Percentiles rank a stretch among this genome's conserved stretches.
These are phyloP conservation scores for Diaporthe sp. DNA, from an alignment of 2,329 filamentous ascomycete genomes.

Conservation along the genomic window DNA sequence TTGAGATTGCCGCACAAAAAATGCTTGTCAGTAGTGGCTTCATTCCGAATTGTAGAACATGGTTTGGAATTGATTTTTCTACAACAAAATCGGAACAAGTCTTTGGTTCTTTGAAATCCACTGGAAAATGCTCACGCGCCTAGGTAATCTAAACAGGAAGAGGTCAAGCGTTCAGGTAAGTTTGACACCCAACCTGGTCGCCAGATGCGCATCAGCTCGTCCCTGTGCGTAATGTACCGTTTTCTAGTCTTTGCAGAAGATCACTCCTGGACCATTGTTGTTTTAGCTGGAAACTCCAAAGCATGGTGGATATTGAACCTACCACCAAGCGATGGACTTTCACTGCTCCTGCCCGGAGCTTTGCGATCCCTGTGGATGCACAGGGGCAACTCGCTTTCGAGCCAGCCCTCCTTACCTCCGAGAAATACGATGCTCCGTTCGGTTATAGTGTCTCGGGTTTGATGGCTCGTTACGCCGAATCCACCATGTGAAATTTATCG, in stretches of 20 bases:
- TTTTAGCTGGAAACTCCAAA: not conserved
- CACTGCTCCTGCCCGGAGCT: constrained; percentile 1
- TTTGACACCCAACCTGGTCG: not conserved
- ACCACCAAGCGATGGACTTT: not conserved
- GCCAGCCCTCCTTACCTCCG: not conserved
- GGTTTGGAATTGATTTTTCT: not conserved
- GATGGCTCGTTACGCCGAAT: not conserved
- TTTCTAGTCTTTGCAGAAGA: not conserved
- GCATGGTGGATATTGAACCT: not conserved
- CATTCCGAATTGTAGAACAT: not conserved
- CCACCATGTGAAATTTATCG: not conserved
- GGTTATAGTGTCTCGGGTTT: not conserved
- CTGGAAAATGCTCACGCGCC: not conserved
- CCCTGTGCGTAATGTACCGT: not conserved
- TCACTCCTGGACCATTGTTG: not conserved
- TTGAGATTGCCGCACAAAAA: not conserved
- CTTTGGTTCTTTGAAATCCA: not conserved
- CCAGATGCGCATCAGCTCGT: not conserved
- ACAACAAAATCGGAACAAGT: not conserved
- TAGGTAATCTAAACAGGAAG: not conserved
- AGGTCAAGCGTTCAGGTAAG: not conserved
- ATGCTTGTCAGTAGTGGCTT: not conserved
- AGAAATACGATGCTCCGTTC: not conserved
- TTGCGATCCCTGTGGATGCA: not conserved
- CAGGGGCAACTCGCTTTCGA: constrained; percentile 6